Percentiles rank a stretch among this genome's conserved stretches.
These are phyloP conservation scores for Penicillium sp. DNA, from an alignment of 2,329 filamentous ascomycete genomes.

Conservation along the genomic window DNA sequence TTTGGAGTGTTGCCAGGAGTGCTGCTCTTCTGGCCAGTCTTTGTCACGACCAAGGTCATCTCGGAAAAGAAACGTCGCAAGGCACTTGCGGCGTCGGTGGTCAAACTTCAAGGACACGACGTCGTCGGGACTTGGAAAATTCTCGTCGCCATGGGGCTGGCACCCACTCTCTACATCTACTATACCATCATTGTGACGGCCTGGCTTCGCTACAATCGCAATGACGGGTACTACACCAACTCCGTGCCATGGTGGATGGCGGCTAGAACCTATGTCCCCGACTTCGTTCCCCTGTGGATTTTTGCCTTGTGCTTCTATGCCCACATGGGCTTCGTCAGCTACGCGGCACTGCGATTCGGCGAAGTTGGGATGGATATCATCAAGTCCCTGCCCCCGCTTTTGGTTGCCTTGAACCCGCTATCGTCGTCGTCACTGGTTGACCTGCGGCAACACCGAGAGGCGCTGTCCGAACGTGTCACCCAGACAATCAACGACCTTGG, in stretches of 20 bases:
- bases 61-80: conserved; percentile 76
- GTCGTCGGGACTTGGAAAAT: conserved; percentile 92
- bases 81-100: conserved; percentile 76
- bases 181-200: conserved; percentile 73
- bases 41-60: conserved; percentile 77
- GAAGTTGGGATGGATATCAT: conserved; percentile 96
- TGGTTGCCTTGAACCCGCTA: conserved; percentile 78
- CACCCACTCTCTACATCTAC: conserved; percentile 75
- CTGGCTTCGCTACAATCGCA: conserved; percentile 75
- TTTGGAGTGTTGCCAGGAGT: conserved; percentile 80
- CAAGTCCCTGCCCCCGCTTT: conserved; percentile 83
- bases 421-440: conserved; percentile 79
- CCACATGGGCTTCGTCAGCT: conserved; percentile 82
- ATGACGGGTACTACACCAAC: conserved; percentile 60
- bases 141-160: conserved; percentile 77
- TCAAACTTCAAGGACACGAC: conserved; percentile 81
- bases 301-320: conserved; percentile 72
- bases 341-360: conserved; percentile 85
- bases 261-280: conserved; percentile 60
- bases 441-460: conserved; percentile 68
- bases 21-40: conserved; percentile 83
- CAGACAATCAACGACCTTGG: conserved; percentile 89
- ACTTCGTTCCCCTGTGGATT: conserved; percentile 73
- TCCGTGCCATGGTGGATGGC: conserved; percentile 23
- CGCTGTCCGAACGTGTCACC: conserved; percentile 77